phyloP scores from a whole-genome alignment of 2,329 filamentous ascomycete genomes.

The Fusarium floridanum region DNA sequence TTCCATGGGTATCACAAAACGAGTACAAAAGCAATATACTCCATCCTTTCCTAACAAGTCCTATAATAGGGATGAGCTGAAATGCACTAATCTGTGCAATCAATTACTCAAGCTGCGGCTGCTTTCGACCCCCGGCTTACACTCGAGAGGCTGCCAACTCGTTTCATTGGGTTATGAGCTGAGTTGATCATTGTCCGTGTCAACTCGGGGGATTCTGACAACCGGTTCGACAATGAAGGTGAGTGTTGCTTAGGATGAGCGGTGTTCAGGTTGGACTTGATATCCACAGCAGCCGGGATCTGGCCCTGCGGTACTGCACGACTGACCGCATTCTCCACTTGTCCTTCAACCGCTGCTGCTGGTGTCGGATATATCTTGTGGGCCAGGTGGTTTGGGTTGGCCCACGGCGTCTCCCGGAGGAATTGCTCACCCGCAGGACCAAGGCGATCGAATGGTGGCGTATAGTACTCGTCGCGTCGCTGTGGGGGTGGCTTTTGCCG shows the following conservation, averaged over 20 bases:
- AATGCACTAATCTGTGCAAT: slow-evolving; percentile 21
- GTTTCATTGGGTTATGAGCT: slow-evolving; percentile 51
- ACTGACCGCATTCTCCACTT: slow-evolving; percentile 21
- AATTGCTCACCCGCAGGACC: slow-evolving; percentile 86
- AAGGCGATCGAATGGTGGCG: slow-evolving; percentile 62
- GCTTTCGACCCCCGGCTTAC: slow-evolving; percentile 52
- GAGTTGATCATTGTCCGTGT: slow-evolving; percentile 54
- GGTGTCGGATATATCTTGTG: slow-evolving; percentile 64
- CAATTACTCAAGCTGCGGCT: slow-evolving; percentile 48
- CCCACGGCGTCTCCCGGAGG: slow-evolving; percentile 91
- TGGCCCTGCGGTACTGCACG: slow-evolving; percentile 40
- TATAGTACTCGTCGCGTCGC: slow-evolving; percentile 62
- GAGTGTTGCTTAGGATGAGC: slow-evolving; percentile 44
- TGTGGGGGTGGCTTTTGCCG: slow-evolving; percentile 56
- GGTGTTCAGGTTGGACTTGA: slow-evolving; percentile 44
- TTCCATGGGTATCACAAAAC: slow-evolving; percentile 56
- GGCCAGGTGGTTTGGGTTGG: slow-evolving; percentile 85
- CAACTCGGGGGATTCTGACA: slow-evolving; percentile 61
- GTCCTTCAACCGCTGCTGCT: slow-evolving; percentile 25
- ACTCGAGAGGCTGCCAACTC: slow-evolving; percentile 48
- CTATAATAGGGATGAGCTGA: slow-evolving; percentile 21
- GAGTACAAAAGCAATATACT: slow-evolving; percentile 47
- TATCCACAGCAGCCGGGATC: slow-evolving; percentile 32
- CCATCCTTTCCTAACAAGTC: slow-evolving; percentile 36
- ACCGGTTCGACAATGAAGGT: slow-evolving; percentile 43